Evolutionary conservation across 2,329 filamentous ascomycete species (phyloP), one percentile per base, ranked within the genome.

Genomic region (Tolypocladium guangdongense): DNA sequence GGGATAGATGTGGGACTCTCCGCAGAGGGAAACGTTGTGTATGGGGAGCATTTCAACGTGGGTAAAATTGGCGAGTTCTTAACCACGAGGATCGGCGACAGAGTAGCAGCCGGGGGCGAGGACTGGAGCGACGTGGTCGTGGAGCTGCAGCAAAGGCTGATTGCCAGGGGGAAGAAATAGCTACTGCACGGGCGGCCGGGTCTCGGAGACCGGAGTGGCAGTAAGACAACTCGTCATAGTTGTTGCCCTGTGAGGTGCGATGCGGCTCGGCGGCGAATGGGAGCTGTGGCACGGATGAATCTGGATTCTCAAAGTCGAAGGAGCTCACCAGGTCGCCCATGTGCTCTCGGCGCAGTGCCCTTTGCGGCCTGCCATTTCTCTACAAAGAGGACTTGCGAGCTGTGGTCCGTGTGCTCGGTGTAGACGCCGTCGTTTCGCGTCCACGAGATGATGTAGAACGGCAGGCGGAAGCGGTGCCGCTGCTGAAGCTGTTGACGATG

Each of bases 41-140:
- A 93, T 64, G 88, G 88, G 0, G 87, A 92, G 69, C 77, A 80
- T 55, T 90, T 91, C 66, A 88, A 89, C 58, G 81, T 83, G 58
- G 79, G 75, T 50, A 90, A 88, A 68, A 84, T 93, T 74, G 74
- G 72, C n/a, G 86, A 89, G 53, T 90, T 87, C 59, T 64, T 93
- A 57, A 67, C 72, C 14, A 77, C 77, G 37, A 65, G 64, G 75
- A 78, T 65, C 71, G 85, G 62, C 68, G 74, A 48, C 59, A 62
- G n/a, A 67, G 56, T 66, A 54, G 57, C 66, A 58, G 55, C 65
- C 54, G 59, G 66, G 60, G 59, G 66, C 46, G 70, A 72, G 55
- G 63, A 64, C 16, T 86, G 82, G 82, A 76, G 75, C 53, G 74
- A 77, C 57, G 75, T 76, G 14, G 62, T 84, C 18, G 68, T 77